phyloP scores from a whole-genome alignment of 139 green algal species.

The Tetradesmus obliquus region DNA sequence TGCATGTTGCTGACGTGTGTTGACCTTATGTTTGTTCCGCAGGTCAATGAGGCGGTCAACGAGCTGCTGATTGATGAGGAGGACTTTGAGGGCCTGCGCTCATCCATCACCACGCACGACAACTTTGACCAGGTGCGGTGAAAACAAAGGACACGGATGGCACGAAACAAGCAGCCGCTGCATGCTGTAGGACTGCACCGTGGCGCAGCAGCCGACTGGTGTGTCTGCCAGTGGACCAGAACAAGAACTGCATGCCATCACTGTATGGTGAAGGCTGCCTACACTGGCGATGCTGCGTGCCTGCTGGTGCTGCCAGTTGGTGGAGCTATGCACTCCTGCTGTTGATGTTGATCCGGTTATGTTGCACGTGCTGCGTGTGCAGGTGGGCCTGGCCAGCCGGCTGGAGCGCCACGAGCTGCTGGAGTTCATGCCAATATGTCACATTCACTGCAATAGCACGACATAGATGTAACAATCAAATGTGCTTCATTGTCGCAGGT shows the following conservation, averaged over 20 bases:
- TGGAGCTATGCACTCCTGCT: background rate
- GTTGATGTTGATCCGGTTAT: background rate
- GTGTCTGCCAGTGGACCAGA: no score
- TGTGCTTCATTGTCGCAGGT: slow-evolving; percentile 29
- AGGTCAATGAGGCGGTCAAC: slow-evolving; percentile 69
- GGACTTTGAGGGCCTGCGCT: slow-evolving; percentile 86
- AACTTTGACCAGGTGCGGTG: slow-evolving; percentile 95
- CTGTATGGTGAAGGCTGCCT: no score
- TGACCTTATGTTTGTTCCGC: background rate
- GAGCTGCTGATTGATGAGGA: slow-evolving; percentile 97
- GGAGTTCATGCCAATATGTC: slow-evolving; percentile 78
- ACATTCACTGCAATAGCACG: background rate
- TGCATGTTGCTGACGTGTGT: background rate
- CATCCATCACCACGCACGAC: slow-evolving; percentile 95
- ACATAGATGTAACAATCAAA: background rate
- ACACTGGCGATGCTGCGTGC: no score
- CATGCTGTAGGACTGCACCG: background rate
- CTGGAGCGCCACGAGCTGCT: slow-evolving; percentile 98
- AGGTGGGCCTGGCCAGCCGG: slow-evolving; percentile 51
- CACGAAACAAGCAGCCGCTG: background rate
- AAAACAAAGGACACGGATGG: slow-evolving; percentile 41
- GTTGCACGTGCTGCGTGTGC: background rate
- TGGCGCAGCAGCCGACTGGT: no score
- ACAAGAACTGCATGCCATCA: no score
- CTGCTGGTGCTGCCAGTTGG: background rate